Conservation (phyloP, 768 basidiomycete species). For the Galerina sulciceps region DNA sequence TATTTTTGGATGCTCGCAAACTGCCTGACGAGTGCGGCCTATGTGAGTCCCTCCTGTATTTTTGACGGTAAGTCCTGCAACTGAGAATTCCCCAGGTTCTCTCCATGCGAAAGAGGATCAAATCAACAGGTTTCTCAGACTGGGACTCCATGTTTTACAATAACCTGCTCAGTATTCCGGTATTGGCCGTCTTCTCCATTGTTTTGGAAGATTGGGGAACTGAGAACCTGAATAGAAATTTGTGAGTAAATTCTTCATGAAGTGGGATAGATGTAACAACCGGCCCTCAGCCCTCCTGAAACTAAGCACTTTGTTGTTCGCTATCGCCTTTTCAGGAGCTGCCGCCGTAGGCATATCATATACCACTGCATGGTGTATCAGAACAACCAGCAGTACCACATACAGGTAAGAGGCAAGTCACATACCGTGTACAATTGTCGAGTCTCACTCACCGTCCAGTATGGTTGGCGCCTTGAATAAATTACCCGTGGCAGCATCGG, state of each 20-base stretch:
- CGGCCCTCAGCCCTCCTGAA: conserved; percentile 71
- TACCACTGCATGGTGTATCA: conserved; percentile 98
- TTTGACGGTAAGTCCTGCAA: not conserved
- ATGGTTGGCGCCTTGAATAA: conserved; percentile 99
- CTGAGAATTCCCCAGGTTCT: conserved; percentile 63
- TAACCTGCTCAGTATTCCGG: conserved; percentile 93
- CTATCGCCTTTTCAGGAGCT: conserved; percentile 96
- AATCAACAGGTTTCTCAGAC: conserved; percentile 91
- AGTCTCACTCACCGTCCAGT: conserved; percentile 38
- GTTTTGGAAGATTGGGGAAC: conserved; percentile 88
- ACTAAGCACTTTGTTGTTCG: conserved; percentile 75
- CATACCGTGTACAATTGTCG: not conserved
- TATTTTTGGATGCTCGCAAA: conserved; percentile 98
- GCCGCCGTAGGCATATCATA: conserved; percentile 98
- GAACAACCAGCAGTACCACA: conserved; percentile 96
- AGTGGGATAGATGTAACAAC: not conserved
- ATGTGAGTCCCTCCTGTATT: conserved; percentile 55
- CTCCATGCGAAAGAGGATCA: conserved; percentile 96
- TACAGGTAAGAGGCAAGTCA: conserved; percentile 69
- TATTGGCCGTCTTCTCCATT: conserved; percentile 81
- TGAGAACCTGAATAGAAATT: conserved; percentile 79
- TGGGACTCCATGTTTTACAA: conserved; percentile 99
- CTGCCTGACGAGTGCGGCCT: conserved; percentile 87
- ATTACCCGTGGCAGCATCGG: conserved; percentile 97
- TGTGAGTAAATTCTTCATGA: conserved; percentile 58